Evolutionary conservation across 2,329 filamentous ascomycete genomes (phyloP).

Genomic region (Onygena corvina): DNA sequence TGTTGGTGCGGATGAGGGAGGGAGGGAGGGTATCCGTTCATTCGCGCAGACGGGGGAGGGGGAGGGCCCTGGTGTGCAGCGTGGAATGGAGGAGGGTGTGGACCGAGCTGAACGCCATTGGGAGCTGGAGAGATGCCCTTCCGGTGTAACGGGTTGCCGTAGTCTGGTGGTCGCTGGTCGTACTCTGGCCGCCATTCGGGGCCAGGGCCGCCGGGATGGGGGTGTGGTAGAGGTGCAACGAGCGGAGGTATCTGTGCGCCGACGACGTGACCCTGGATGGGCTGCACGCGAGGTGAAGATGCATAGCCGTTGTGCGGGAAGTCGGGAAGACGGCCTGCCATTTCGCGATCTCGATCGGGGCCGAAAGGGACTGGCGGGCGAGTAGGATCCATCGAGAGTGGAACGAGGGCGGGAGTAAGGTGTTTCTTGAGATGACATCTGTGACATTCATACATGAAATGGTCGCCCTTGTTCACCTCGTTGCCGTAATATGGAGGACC

Average conservation of each 20-base stretch:
- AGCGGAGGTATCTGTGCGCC: conserved; percentile 17
- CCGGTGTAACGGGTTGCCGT: conserved; percentile 22
- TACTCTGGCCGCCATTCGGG: conserved; percentile 28
- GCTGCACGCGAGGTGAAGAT: conserved; percentile 18
- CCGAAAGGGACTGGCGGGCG: background rate
- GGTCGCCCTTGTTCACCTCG: background rate
- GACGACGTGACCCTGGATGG: conserved; percentile 8
- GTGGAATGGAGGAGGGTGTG: conserved; percentile 20
- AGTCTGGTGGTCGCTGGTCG: conserved; percentile 26
- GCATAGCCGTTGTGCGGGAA: conserved; percentile 23
- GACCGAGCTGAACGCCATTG: conserved; percentile 18
- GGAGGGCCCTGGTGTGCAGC: conserved; percentile 21
- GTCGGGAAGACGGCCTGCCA: conserved; percentile 25
- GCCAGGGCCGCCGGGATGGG: conserved; percentile 19
- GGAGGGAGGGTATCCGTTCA: conserved; percentile 40
- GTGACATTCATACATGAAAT: conserved; percentile 54
- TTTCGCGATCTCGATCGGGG: conserved; percentile 18
- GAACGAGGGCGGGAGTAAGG: conserved; percentile 22
- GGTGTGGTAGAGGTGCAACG: conserved; percentile 18
- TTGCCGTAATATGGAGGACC: background rate
- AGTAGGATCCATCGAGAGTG: conserved; percentile 17
- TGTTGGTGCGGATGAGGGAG: too few species aligned
- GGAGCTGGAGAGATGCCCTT: conserved; percentile 21
- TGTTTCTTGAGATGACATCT: conserved; percentile 50
- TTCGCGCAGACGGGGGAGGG: conserved; percentile 37